phyloP scores from a whole-genome alignment of 768 basidiomycete species.

The Leccinum incarnatum region DNA sequence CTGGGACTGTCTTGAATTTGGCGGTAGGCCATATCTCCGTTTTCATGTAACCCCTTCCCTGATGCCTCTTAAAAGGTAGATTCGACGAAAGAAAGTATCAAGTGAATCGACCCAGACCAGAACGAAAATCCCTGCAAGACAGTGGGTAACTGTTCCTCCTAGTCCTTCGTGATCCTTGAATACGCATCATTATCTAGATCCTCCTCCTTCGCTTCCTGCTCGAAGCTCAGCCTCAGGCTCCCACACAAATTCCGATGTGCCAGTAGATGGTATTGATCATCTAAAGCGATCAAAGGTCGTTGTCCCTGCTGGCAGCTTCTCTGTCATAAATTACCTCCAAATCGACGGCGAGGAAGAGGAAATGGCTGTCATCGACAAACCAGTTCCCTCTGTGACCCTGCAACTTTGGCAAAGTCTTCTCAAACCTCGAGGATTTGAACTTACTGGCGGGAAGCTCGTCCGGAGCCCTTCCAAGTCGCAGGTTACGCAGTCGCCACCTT shows the following conservation, averaged over 20 bases:
- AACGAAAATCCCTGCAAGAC: slow-evolving; percentile 39
- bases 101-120: slow-evolving; percentile 58
- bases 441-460: slow-evolving; percentile 54
- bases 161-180: not conserved
- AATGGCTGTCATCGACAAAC: slow-evolving; percentile 53
- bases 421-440: slow-evolving; percentile 62
- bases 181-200: slow-evolving; percentile 7
- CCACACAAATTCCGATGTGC: slow-evolving; percentile 13
- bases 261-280: slow-evolving; percentile 12
- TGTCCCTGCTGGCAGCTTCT: slow-evolving; percentile 16
- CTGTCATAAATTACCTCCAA: slow-evolving; percentile 20
- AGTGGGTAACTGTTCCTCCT: slow-evolving; percentile 12
- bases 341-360: slow-evolving; percentile 45
- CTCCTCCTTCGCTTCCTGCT: slow-evolving; percentile 7
- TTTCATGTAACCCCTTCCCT: not conserved
- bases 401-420: slow-evolving; percentile 73
- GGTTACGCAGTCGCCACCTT: slow-evolving; percentile 18
- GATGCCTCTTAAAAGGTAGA: slow-evolving; percentile 40
- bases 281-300: slow-evolving; percentile 18
- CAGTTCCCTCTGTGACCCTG: slow-evolving; percentile 59
- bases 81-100: slow-evolving; percentile 64
- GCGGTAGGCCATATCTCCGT: slow-evolving; percentile 41
- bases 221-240: slow-evolving; percentile 17
- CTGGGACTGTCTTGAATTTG: slow-evolving; percentile 84
- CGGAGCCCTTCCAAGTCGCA: slow-evolving; percentile 56